Evolutionary conservation across 306 rosid genomes (phyloP), one percentile per base, ranked within the genome.

Genomic region (Quercus wislizeni): DNA sequence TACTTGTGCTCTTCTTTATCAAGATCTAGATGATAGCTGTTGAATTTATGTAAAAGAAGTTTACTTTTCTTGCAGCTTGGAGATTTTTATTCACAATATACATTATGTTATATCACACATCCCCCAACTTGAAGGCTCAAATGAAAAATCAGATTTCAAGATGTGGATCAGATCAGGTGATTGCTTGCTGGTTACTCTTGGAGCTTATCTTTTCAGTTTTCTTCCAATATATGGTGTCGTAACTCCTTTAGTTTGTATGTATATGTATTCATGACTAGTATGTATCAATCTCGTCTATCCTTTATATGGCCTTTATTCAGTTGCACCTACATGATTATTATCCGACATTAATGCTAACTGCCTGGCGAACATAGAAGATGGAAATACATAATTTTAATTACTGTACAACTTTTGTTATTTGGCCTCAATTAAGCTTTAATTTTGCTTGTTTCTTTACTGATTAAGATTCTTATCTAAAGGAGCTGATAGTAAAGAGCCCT

Each of bases 121-220:
- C 28, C 90, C 94, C 13, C 76, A 85, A 71, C 68, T 83, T 80
- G 91, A 86, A 84, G 82, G 80, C 79, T 84, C 83, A 2, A 88
- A 80, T 73, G 84, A 84, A 59, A 84, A 78, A 69, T 85, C 89
- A 57, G 86, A 82, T 80, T 46, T 71, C 30, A 88, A 92, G 41
- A 86, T 90, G 92, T 95, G 97, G 98, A 82, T 83, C 78, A 80
- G 61, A 78, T 83, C 97, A 86, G 92, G 97, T 92, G 79, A 84
- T 69, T 86, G 54, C 78, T 57, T 21, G 31, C 70, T 79, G 62
- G 65, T 73, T 55, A 20, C 68, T 78, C 71, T 73, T 71, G 30
- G 43, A 8, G 76, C 49, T 49, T 74, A 13, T 38, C 2, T 41
- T 62, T 31, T n/a, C 9, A 35, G 13, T 20, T 68, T 41, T 9